Evolutionary conservation across 768 basidiomycete genomes (phyloP).

Genomic region (Erythrobasidium yunnanense): DNA sequence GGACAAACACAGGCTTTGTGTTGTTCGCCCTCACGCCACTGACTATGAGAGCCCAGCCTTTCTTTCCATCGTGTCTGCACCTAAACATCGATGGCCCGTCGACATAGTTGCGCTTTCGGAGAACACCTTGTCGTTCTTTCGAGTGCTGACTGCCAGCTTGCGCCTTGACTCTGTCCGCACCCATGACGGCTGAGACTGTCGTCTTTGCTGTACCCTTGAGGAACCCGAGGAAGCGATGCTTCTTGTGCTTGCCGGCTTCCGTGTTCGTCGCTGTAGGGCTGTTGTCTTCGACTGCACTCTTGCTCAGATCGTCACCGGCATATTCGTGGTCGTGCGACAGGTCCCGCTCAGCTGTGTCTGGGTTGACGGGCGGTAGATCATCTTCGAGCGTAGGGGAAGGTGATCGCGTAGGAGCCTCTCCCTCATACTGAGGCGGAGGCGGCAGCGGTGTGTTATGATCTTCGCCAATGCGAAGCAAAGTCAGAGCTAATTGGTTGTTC

Average conservation of each 20-base stretch:
- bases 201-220: slow-evolving; percentile 40
- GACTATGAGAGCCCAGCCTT: slow-evolving; percentile 40
- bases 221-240: slow-evolving; percentile 33
- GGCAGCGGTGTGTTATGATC: slow-evolving; percentile 44
- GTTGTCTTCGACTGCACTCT: neutral
- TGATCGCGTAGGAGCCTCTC: slow-evolving; percentile 22
- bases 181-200: slow-evolving; percentile 39
- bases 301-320: neutral
- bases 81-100: slow-evolving; percentile 41
- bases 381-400: slow-evolving; percentile 27
- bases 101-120: slow-evolving; percentile 29
- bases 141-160: slow-evolving; percentile 39
- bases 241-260: slow-evolving; percentile 15
- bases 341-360: slow-evolving; percentile 16
- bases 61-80: slow-evolving; percentile 39
- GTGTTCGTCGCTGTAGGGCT: slow-evolving; percentile 7
- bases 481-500: slow-evolving; percentile 46
- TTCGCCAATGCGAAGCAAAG: slow-evolving; percentile 46
- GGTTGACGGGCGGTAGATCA: slow-evolving; percentile 20
- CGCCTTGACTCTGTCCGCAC: slow-evolving; percentile 42
- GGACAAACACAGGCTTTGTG: neutral
- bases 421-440: slow-evolving; percentile 40
- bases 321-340: slow-evolving; percentile 24
- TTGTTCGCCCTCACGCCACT: slow-evolving; percentile 5
- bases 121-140: slow-evolving; percentile 40